Base-by-base conservation (phyloP, 352 stramenopile genomes). In the Globisporangium yorkense region DNA sequence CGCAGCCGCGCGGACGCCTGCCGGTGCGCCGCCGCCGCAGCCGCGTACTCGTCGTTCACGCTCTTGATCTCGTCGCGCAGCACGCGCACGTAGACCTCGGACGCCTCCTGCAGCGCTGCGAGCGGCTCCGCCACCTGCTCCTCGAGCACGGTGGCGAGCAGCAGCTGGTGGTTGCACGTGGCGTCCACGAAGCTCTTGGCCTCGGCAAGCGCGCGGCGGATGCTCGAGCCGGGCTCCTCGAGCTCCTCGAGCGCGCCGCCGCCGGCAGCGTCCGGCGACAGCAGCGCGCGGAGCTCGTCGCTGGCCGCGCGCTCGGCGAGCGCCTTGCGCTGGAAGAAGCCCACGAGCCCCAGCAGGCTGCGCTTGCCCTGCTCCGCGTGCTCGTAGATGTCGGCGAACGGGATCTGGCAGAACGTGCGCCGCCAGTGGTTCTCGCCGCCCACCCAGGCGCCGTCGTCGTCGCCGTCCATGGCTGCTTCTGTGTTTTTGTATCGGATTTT, bases 361-460 rank as follows among this genome's bases (percentile, higher is more conserved):
- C 70, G 75, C 67, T 90, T 89, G 63, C 84, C 82, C 50, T 77
- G 78, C 57, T 91, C 82, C 15, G 84, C 80, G 60, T 92, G 81
- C 56, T 82, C 76, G 59, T 92, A 88, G 68, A 94, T 94, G 56
- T 80, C 64, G 31, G 59, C 60, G 51, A 92, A 88, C 35, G 84
- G 82, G 57, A 94, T 79, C 67, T 94, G 84, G 61, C 84, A 94
- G 71, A 94, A 94, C 56, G 84, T 94, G 51, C 84, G 82, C 18
- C 84, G 80, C 74, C 80, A 92, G 54, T 92, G 76, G 72, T 94
- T 92, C 74, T 94, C 84, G 31, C 70, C 71, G 51, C 70, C 72
- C 45, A 64, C 58, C 56, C 63, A 69, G 67, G 65, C 55, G 61
- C 64, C 66, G 61, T 67, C 54, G 20, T 2, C 20, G n/a, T 5